phyloP scores from a whole-genome alignment of 1,284 basidiomycete genomes.

The Leccinum pallidistipes region DNA sequence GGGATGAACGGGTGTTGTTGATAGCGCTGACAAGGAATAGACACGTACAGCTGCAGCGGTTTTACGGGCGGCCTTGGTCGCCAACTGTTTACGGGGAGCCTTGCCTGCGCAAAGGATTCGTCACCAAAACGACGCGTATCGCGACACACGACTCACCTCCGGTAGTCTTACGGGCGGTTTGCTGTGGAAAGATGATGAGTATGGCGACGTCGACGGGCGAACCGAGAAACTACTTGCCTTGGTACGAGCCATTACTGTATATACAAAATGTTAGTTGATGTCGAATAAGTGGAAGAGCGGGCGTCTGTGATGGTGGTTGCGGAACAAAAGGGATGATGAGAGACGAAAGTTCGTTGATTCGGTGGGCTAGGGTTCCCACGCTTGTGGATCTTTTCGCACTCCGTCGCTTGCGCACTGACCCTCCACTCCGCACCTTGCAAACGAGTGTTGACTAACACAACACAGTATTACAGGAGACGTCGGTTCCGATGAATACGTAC shows the following conservation, averaged over 20 bases:
- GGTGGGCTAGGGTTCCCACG: conserved; percentile 34
- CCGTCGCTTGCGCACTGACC: conserved; percentile 37
- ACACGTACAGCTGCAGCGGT: conserved; percentile 69
- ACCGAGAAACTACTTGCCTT: conserved; percentile 48
- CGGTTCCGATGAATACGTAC: background rate
- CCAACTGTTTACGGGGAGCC: conserved; percentile 87
- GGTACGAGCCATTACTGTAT: conserved; percentile 64
- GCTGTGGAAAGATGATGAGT: conserved; percentile 42
- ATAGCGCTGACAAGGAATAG: background rate
- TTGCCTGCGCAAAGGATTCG: conserved; percentile 51
- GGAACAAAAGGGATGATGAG: conserved; percentile 22
- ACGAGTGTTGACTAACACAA: background rate
- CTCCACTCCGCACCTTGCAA: background rate
- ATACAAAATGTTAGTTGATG: conserved; percentile 22
- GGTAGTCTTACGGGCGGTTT: conserved; percentile 83
- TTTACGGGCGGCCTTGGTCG: conserved; percentile 89
- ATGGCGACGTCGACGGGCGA: conserved; percentile 7
- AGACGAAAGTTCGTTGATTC: conserved; percentile 26
- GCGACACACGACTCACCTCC: conserved; percentile 54
- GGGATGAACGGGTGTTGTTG: conserved; percentile 7
- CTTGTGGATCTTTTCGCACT: conserved; percentile 27
- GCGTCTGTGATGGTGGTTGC: conserved; percentile 34
- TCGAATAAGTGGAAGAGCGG: conserved; percentile 27
- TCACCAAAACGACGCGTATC: conserved; percentile 8
- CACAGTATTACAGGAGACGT: background rate